Evolutionary conservation across 441 rosid species (phyloP).

Genomic region (Lepidium campestre): DNA sequence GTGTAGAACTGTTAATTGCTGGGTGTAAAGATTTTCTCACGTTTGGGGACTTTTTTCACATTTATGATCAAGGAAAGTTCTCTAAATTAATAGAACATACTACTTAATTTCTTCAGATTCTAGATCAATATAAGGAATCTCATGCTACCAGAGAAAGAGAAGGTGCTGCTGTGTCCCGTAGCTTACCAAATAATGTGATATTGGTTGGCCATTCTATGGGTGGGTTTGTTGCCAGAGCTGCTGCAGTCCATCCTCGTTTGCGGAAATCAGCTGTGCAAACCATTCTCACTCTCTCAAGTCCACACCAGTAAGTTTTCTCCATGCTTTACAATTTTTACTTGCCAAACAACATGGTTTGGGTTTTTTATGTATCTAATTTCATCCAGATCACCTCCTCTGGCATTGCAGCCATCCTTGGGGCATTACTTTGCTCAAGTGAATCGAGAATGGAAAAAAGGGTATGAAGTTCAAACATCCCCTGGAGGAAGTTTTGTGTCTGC

Average conservation of each 20-base stretch:
- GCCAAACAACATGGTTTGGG: conserved; percentile 14
- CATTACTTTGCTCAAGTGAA: conserved; percentile 73
- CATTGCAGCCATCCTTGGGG: conserved; percentile 95
- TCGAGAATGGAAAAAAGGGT: conserved; percentile 81
- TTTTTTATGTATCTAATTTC: conserved; percentile 30
- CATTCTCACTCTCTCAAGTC: conserved; percentile 86
- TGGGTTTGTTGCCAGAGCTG: conserved; percentile 99
- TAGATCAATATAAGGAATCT: conserved; percentile 86
- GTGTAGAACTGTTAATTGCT: neutral
- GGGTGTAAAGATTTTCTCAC: neutral
- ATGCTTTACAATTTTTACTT: conserved; percentile 17
- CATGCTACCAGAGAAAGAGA: conserved; percentile 60
- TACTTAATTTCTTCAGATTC: conserved; percentile 48
- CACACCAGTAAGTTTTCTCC: conserved; percentile 77
- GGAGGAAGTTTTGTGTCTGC: conserved; percentile 48
- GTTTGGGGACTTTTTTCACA: neutral
- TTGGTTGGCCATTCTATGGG: conserved; percentile 99
- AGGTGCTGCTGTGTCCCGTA: conserved; percentile 64
- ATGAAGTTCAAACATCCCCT: conserved; percentile 49
- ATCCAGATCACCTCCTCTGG: conserved; percentile 93
- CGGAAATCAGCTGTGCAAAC: conserved; percentile 82
- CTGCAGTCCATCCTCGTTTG: conserved; percentile 69
- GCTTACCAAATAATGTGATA: conserved; percentile 75
- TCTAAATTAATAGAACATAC: neutral
- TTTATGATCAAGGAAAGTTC: neutral